Conservation (phyloP, 2,329 filamentous ascomycete species). For the Alternaria ethzedia region DNA sequence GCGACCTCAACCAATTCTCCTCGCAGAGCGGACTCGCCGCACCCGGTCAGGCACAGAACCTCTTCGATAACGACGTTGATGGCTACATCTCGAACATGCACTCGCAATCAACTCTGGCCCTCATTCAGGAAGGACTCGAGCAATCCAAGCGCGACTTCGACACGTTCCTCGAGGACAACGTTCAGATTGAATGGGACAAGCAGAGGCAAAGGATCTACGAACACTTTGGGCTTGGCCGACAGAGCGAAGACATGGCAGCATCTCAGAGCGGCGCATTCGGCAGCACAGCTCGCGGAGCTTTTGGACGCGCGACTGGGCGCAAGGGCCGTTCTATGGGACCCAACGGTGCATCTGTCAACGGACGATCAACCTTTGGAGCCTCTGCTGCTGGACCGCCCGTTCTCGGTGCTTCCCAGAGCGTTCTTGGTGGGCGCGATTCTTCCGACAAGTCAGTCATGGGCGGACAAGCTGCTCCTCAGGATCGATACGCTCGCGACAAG, state of each 20-base stretch:
- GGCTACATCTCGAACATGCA: conserved; percentile 85
- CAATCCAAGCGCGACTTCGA: conserved; percentile 92
- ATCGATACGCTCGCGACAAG: conserved; percentile 81
- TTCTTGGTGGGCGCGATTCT: conserved; percentile 67
- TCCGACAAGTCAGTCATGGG: conserved; percentile 62
- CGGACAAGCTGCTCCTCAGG: conserved; percentile 64
- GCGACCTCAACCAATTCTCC: conserved; percentile 83
- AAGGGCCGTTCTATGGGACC: conserved; percentile 49
- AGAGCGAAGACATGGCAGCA: conserved; percentile 48
- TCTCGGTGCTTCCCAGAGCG: conserved; percentile 75
- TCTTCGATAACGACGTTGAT: conserved; percentile 63
- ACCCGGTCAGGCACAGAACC: conserved; percentile 44
- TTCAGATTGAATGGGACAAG: conserved; percentile 94
- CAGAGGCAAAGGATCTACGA: conserved; percentile 93
- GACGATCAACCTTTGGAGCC: conserved; percentile 62
- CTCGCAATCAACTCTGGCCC: conserved; percentile 86
- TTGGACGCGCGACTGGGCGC: conserved; percentile 57
- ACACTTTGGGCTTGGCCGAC: conserved; percentile 81
- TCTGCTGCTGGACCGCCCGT: conserved; percentile 77
- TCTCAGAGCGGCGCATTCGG: conserved; percentile 46
- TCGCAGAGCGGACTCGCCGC: conserved; percentile 68
- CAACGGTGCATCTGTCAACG: conserved; percentile 41
- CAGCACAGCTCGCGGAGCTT: conserved; percentile 53
- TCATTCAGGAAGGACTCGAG: conserved; percentile 90
- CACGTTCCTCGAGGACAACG: conserved; percentile 89